Conservation (phyloP, 176 grass and related monocot genomes). For the Eleusine indica region DNA sequence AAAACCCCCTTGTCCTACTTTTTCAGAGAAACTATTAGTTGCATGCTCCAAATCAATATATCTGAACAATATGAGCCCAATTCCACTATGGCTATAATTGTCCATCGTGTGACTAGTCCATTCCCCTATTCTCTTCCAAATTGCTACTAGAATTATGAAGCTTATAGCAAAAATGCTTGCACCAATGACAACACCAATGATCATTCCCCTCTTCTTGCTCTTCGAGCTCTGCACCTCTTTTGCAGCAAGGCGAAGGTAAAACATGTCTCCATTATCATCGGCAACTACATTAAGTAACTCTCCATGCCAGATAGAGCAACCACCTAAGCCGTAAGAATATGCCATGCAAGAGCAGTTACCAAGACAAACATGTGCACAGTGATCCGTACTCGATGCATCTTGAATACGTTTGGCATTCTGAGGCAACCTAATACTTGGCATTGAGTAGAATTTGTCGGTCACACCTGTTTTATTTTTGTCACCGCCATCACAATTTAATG, state of each 20-base stretch:
- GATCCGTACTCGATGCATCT: neutral
- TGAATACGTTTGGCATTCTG: neutral
- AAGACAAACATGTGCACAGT: slow-evolving; percentile 30
- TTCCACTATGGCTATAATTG: neutral
- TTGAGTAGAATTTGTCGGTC: slow-evolving; percentile 14
- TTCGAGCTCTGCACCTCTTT: slow-evolving; percentile 36
- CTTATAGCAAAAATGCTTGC: neutral
- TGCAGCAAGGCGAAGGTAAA: slow-evolving; percentile 65
- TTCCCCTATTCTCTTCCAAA: slow-evolving; percentile 2
- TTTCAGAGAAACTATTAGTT: slow-evolving; percentile 66
- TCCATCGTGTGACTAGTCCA: neutral
- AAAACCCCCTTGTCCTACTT: slow-evolving; percentile 60
- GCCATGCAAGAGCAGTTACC: slow-evolving; percentile 62
- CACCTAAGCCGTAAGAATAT: slow-evolving; percentile 33
- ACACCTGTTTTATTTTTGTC: slow-evolving; percentile 7
- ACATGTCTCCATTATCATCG: slow-evolving; percentile 28
- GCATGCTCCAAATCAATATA: slow-evolving; percentile 45
- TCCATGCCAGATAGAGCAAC: slow-evolving; percentile 58
- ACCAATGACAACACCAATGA: slow-evolving; percentile 12
- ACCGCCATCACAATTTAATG: slow-evolving; percentile 34
- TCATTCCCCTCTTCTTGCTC: slow-evolving; percentile 19
- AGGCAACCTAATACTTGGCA: slow-evolving; percentile 21
- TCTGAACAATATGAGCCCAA: slow-evolving; percentile 45
- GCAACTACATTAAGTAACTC: slow-evolving; percentile 45
- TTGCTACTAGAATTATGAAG: slow-evolving; percentile 9